Evolutionary conservation across 768 basidiomycete species (phyloP).

Genomic region (Tylopilus subfusipes): DNA sequence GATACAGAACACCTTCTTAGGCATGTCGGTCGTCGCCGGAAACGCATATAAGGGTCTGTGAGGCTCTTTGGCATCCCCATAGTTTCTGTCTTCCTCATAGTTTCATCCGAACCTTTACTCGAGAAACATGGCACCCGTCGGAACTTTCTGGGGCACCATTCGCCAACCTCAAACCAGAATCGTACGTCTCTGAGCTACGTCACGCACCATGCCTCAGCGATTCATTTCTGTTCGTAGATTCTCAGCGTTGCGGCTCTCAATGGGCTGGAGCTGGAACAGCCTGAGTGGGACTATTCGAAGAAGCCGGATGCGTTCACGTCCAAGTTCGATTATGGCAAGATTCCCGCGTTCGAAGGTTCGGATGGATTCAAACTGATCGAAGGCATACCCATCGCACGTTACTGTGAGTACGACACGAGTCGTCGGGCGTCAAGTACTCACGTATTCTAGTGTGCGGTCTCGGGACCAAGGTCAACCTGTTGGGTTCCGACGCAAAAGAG

Average conservation of each 20-base stretch:
- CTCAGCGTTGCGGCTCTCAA: constrained; percentile 18
- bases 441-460: background rate
- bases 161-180: constrained; percentile 16
- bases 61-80: background rate
- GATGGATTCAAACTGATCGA: constrained; percentile 20
- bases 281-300: constrained; percentile 2
- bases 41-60: background rate
- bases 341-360: constrained; percentile 16
- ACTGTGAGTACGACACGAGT: constrained; percentile 6
- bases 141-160: constrained; percentile 13
- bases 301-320: constrained; percentile 11
- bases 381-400: constrained; percentile 16
- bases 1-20: no score
- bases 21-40: background rate
- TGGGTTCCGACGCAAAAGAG: constrained; percentile 14
- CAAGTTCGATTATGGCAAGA: constrained; percentile 19
- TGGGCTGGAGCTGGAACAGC: constrained; percentile 7
- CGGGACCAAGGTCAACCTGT: constrained; percentile 8
- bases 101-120: background rate
- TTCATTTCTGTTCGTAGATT: constrained; percentile 2
- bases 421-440: background rate
- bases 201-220: no score
- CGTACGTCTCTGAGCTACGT: constrained; percentile 1
- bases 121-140: constrained; percentile 13
- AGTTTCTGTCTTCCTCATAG: background rate